Evolutionary conservation across 306 rosid genomes (phyloP), one percentile per base, ranked within the genome.

Genomic region (Begonia fuchsioides): DNA sequence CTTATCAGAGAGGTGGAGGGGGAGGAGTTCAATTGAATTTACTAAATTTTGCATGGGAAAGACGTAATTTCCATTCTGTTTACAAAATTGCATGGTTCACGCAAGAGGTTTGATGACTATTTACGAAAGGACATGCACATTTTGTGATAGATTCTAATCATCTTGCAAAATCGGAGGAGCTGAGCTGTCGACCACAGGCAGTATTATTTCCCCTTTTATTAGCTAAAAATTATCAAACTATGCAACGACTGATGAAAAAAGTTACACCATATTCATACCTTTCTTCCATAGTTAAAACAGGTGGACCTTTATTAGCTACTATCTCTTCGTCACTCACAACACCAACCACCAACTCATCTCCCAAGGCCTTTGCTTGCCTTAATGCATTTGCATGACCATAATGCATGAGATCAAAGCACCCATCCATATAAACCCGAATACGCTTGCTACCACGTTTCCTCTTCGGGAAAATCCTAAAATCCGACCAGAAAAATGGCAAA

Each of bases 331-430:
- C 98, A 11, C 85, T 70, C 7, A 86, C 98, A 57, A 92, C 78
- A 26, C 96, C 98, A 11, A 92, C 98, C 53, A 92, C 74, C 65
- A 92, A 73, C 51, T 92, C 98, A 65, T 92, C 98, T 15, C 98
- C 98, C 38, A 92, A 65, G 57, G 88, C 93, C 68, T 86, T 92
- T 16, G 98, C 98, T 70, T 92, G 98, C 72, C 98, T 79, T 68
- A 92, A 66, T 26, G 98, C 98, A 72, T 92, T 92, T 53, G 98
- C 98, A 58, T 92, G 98, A 15, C 98, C 98, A 49, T 82, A 92
- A 69, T 92, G 98, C 98, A 92, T 92, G 61, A 92, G 93, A 76
- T 92, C 98, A 62, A 92, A 92, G 62, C 98, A 92, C 0, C 98
- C 98, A 70, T 92, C 98, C 96, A 92, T 92, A 66, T 92, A 92